Evolutionary conservation across 306 rosid species (phyloP), one percentile per base, ranked within the genome.

Genomic region (Malus orientalis): DNA sequence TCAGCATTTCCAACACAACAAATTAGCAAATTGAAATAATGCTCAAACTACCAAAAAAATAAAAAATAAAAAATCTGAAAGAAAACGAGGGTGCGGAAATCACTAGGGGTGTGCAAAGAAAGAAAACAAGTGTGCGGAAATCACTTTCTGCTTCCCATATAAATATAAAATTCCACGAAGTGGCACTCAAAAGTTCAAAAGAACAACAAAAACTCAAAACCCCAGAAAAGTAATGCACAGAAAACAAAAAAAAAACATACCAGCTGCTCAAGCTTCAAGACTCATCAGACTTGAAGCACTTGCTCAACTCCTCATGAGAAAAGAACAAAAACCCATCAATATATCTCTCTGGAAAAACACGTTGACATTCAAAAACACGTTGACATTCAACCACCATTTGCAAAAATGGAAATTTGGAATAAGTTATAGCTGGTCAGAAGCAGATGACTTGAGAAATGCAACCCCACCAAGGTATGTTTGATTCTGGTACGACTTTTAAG

Each of bases 361-460:
- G 11, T 53, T 4, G 20, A 79, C 54, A n/a, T 79, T 40, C 67
- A 74, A 47, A 70, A 66, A 75, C 30, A 73, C 36, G 11, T 53
- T 4, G 20, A 79, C 54, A n/a, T 79, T 40, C 71, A 63, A 65
- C 69, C 30, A 6, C 74, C 73, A 54, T 18, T 71, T 78, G 25
- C 70, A 59, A 53, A 15, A 25, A 32, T 38, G 69, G 38, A 69
- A 15, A 19, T 55, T 38, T 74, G 40, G 42, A 72, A 45, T 27
- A 69, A 53, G n/a, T 70, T 47, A 51, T 51, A 23, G 71, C 65
- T 11, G 65, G 53, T 49, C 38, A 61, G 20, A 22, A 70, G 15
- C 13, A 32, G 81, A 45, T 69, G 75, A 77, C 63, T 38, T 30
- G 30, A 59, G 15, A 27, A 42, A 11, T 11, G 32, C 12, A 53